Conservation (phyloP, 139 green algal genomes). For the Nannochloris sp. region DNA sequence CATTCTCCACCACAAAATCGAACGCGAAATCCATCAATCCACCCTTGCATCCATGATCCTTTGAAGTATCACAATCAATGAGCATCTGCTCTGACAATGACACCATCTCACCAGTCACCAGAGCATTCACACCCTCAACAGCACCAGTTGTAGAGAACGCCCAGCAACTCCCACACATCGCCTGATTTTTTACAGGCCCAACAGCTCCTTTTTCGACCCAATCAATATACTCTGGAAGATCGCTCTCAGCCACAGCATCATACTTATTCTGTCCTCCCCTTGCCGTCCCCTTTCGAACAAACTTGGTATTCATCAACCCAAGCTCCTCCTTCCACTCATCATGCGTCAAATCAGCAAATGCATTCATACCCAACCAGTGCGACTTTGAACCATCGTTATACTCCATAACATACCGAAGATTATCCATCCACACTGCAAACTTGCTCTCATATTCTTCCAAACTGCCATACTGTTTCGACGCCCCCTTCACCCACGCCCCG, state of each 20-base stretch:
- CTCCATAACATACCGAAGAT: slow-evolving; percentile 61
- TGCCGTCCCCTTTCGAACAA: background rate
- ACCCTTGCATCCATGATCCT: slow-evolving; percentile 74
- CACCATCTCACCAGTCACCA: slow-evolving; percentile 70
- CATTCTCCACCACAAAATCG: slow-evolving; percentile 77
- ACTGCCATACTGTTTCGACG: slow-evolving; percentile 9
- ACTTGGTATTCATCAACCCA: background rate
- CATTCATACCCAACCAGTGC: slow-evolving; percentile 72
- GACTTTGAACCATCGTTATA: slow-evolving; percentile 57
- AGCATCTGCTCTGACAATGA: slow-evolving; percentile 84
- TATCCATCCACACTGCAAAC: slow-evolving; percentile 73
- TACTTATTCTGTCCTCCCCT: slow-evolving; percentile 31
- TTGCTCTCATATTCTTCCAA: slow-evolving; percentile 41
- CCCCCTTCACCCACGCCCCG: background rate
- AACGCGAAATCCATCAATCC: slow-evolving; percentile 94
- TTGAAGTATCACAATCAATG: slow-evolving; percentile 74
- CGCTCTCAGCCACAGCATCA: slow-evolving; percentile 30
- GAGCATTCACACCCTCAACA: slow-evolving; percentile 84
- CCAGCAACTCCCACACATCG: slow-evolving; percentile 91
- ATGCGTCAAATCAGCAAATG: slow-evolving; percentile 75
- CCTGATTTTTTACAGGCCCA: slow-evolving; percentile 89
- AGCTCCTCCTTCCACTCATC: slow-evolving; percentile 67
- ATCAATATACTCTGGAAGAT: slow-evolving; percentile 54
- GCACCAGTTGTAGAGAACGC: slow-evolving; percentile 86
- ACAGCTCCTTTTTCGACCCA: slow-evolving; percentile 79